phyloP scores from a whole-genome alignment of 2,329 filamentous ascomycete species.

The Teratosphaeria viscida region DNA sequence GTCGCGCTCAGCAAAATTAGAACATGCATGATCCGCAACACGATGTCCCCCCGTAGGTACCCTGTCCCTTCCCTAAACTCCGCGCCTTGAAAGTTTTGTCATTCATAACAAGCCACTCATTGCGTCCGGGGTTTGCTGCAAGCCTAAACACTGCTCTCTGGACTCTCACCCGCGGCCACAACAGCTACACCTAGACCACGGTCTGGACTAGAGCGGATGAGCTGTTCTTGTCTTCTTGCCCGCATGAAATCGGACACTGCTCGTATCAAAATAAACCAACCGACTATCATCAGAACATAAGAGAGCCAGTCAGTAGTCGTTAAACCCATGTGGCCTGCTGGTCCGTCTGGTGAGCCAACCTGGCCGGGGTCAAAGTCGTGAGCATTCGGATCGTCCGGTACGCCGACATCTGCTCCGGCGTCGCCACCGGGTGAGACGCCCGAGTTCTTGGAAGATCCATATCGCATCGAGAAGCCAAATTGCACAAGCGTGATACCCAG shows the following conservation, averaged over 20 bases:
- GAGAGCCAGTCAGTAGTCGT: conserved; percentile 74
- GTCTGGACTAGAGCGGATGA: conserved; percentile 87
- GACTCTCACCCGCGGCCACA: conserved; percentile 72
- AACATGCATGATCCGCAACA: background rate
- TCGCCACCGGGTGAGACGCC: conserved; percentile 8
- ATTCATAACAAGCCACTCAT: background rate
- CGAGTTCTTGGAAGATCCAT: conserved; percentile 29
- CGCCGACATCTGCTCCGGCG: conserved; percentile 31
- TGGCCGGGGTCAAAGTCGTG: conserved; percentile 74
- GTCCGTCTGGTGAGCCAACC: conserved; percentile 40
- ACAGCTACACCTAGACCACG: conserved; percentile 74
- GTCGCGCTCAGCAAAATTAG: background rate
- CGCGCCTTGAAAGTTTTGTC: background rate
- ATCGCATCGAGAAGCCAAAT: conserved; percentile 91
- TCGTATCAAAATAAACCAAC: conserved; percentile 95
- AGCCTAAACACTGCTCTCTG: conserved; percentile 49
- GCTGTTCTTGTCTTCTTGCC: conserved; percentile 79
- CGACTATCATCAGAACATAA: conserved; percentile 89
- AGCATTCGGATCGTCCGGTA: conserved; percentile 74
- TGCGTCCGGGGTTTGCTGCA: background rate
- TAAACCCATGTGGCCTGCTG: conserved; percentile 41
- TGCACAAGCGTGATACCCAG: conserved; percentile 92
- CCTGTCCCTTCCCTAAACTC: background rate
- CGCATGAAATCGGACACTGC: conserved; percentile 84
- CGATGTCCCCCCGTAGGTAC: background rate